A percentile compares a stretch with the other conserved stretches of the same genome.
These are phyloP conservation scores for Leccinellum rugosiceps DNA, from an alignment of 768 basidiomycete species.

Conservation along the genomic window DNA sequence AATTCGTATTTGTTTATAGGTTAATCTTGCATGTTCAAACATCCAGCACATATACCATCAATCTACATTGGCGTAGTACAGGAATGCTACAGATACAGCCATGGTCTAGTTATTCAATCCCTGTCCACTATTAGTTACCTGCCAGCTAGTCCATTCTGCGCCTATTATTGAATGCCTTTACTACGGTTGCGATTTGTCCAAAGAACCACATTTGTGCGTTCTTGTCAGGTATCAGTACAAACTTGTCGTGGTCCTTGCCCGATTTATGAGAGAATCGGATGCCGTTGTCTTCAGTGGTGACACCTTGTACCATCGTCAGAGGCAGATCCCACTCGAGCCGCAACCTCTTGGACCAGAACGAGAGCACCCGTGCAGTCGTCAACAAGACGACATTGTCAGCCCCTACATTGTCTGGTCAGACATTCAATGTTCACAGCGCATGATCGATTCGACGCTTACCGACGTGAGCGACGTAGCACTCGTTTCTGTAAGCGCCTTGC, in stretches of 20 bases:
- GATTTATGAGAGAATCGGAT: slow-evolving; percentile 83
- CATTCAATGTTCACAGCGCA: slow-evolving; percentile 8
- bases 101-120: slow-evolving; percentile 9
- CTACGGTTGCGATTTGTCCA: slow-evolving; percentile 68
- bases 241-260: slow-evolving; percentile 72
- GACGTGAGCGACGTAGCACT: slow-evolving; percentile 89
- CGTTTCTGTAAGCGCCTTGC: slow-evolving; percentile 79
- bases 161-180: slow-evolving; percentile 71
- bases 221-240: slow-evolving; percentile 75
- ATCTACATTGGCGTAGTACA: slow-evolving; percentile 22
- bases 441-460: slow-evolving; percentile 46
- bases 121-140: slow-evolving; percentile 16
- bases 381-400: slow-evolving; percentile 79
- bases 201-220: slow-evolving; percentile 79
- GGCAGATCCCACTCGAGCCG: slow-evolving; percentile 90
- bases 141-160: slow-evolving; percentile 59
- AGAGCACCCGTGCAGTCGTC: slow-evolving; percentile 74
- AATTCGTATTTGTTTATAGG: slow-evolving; percentile 25
- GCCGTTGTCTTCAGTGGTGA: slow-evolving; percentile 87
- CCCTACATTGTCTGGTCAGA: slow-evolving; percentile 60
- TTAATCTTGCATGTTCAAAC: slow-evolving; percentile 17
- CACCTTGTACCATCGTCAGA: slow-evolving; percentile 79
- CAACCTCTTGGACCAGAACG: slow-evolving; percentile 83
- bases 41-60: slow-evolving; percentile 27
- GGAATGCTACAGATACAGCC: slow-evolving; percentile 23